Conservation (phyloP, 805 yeast species). For the Nakazawaea siamensis region DNA sequence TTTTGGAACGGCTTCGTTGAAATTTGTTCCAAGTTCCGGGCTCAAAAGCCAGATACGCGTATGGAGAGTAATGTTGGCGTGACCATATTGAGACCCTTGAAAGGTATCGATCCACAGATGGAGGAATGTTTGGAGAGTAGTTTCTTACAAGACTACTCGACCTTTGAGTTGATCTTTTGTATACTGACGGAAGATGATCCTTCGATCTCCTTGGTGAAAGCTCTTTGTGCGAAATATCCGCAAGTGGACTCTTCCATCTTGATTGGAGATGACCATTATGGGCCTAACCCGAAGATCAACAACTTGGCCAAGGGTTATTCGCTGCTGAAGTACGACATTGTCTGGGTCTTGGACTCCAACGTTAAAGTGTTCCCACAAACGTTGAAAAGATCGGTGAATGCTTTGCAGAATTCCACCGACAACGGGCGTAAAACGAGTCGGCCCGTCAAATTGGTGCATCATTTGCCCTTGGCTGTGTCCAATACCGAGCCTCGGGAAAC, state of each 20-base stretch:
- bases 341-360: conserved; percentile 85
- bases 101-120: conserved; percentile 77
- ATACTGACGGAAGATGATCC: conserved; percentile 59
- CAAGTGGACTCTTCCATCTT: conserved; percentile 50
- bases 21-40: conserved; percentile 16
- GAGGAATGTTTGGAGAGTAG: conserved; percentile 59
- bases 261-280: conserved; percentile 47
- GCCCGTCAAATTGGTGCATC: conserved; percentile 67
- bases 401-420: conserved; percentile 39
- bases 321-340: conserved; percentile 57
- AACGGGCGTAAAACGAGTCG: conserved; percentile 35
- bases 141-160: conserved; percentile 63
- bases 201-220: conserved; percentile 47
- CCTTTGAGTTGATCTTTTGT: conserved; percentile 68
- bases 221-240: conserved; percentile 45
- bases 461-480: conserved; percentile 62
- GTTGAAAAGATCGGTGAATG: conserved; percentile 52
- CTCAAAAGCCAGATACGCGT: conserved; percentile 11
- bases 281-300: conserved; percentile 87
- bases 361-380: conserved; percentile 70
- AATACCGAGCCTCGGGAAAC: conserved; percentile 15
- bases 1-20: conserved; percentile 22
- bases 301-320: conserved; percentile 76
- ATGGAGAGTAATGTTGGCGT: conserved; percentile 58
- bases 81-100: conserved; percentile 72